A percentile compares a stretch with the other conserved stretches of the same genome.
These are phyloP conservation scores for Fomitopsis pinicola DNA, from an alignment of 1,284 basidiomycete genomes.

Conservation along the genomic window DNA sequence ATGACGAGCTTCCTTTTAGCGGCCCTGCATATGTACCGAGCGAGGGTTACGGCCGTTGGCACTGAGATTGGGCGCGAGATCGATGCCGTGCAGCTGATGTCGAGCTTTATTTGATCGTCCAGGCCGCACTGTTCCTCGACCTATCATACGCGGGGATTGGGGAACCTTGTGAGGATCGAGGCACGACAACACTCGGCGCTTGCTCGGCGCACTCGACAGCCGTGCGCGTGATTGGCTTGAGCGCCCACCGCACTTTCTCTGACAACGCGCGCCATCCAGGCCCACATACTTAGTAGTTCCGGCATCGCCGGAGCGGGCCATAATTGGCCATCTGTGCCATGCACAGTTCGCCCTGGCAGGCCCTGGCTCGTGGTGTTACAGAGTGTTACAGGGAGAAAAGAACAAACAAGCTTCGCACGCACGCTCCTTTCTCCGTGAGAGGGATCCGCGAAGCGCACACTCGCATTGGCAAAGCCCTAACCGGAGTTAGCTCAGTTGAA, in stretches of 20 bases:
- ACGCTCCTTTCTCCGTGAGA: not conserved
- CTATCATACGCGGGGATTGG: not conserved
- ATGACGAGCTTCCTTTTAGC: constrained; percentile 1
- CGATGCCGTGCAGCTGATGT: not conserved
- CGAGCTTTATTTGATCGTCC: not conserved
- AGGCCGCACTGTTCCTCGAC: not conserved
- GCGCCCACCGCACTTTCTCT: not conserved
- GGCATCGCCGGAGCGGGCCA: not conserved
- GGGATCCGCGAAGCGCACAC: not conserved
- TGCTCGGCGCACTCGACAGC: not conserved
- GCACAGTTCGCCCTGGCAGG: not conserved
- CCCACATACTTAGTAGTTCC: too few species aligned
- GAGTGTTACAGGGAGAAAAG: not conserved
- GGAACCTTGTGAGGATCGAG: not conserved
- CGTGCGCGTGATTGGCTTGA: not conserved
- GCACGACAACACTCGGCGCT: not conserved
- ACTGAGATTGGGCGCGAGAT: not conserved
- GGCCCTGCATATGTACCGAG: too few species aligned
- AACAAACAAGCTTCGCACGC: not conserved
- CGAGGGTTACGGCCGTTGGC: not conserved
- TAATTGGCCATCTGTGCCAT: too few species aligned
- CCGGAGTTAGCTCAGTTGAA: not conserved
- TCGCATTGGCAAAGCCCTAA: too few species aligned
- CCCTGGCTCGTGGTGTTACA: not conserved
- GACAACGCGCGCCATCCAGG: not conserved